Evolutionary conservation across 441 rosid genomes (phyloP).

Genomic region (Aquilaria agallochum): DNA sequence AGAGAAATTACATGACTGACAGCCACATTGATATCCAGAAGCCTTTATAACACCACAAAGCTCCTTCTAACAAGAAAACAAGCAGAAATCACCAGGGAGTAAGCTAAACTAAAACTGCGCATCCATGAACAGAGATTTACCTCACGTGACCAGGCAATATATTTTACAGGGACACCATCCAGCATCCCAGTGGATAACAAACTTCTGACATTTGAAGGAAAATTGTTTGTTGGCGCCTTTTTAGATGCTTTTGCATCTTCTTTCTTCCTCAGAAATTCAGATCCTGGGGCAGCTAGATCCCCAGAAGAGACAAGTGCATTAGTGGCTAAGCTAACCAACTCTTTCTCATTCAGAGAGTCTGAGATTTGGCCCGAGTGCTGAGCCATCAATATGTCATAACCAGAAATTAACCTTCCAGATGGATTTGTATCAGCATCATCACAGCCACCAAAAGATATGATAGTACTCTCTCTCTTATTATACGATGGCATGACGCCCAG

Average conservation of each 20-base stretch:
- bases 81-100: constrained; percentile 15
- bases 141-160: constrained; percentile 75
- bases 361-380: constrained; percentile 31
- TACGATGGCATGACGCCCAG: constrained; percentile 29
- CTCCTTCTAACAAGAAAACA: constrained; percentile 41
- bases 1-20: constrained; percentile 55
- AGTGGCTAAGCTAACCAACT: constrained; percentile 27
- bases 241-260: constrained; percentile 42
- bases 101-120: constrained; percentile 10
- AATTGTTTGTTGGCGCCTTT: constrained; percentile 52
- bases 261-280: constrained; percentile 43
- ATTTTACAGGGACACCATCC: constrained; percentile 78
- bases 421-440: constrained; percentile 47
- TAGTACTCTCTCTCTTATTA: constrained; percentile 46
- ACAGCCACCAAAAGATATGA: constrained; percentile 69
- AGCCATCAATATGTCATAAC: constrained; percentile 47
- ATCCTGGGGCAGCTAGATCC: constrained; percentile 24
- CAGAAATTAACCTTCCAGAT: constrained; percentile 37
- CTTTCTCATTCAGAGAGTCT: constrained; percentile 27
- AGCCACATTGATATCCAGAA: constrained; percentile 73
- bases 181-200: constrained; percentile 79
- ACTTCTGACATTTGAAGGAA: constrained; percentile 81
- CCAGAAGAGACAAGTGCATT: constrained; percentile 22
- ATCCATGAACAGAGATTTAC: constrained; percentile 30
- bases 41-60: constrained; percentile 54